Evolutionary conservation across 1,139 yeast species (phyloP), one percentile per base, ranked within the genome.

Genomic region (Petasospora rhodanensis): DNA sequence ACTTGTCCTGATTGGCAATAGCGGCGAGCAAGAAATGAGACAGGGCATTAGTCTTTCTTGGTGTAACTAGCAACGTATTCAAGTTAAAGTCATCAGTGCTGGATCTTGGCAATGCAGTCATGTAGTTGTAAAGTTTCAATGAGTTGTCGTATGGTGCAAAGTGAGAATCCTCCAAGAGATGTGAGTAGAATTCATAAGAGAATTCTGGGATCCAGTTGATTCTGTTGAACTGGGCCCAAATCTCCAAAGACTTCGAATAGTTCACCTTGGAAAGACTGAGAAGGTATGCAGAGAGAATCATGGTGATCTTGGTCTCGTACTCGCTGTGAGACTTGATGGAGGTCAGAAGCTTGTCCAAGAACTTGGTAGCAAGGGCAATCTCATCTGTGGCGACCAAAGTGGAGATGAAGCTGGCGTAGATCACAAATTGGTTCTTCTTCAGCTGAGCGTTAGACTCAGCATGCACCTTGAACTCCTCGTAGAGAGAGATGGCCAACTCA

Each of bases 371-470:
- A 22, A 67, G 47, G 5, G 63, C 59, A 25, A 66, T 45, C 43
- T 76, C 72, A 27, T 68, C 68, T 28, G 73, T 71, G 38, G 61
- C 58, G 7, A 76, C 63, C 36, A 79, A 60, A 2, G 79, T 64
- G 26, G 74, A 64, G 22, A 79, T 62, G 40, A 77, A 54, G 27
- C 63, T 55, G 1, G 73, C 57, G 51, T 78, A 79, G 23, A 78
- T 65, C 22, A 55, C 53, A 46, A 64, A 70, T 45, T 74, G 77
- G 35, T 60, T 49, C 13, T 53, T 40, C 12, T 43, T 35, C 22
- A 55, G 28, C 2, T 40, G 26, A 5, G 35, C 38, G 28, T 44
- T 38, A 8, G 38, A 34, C 12, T 35, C 34, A 19, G 52, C 40
- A 9, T 43, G 35, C n/a, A 31, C 25, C 38, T 61, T 52, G 40